These are phyloP conservation scores for Solanum rostratum DNA, from an alignment of 257 asterid species.

Conservation along the genomic window DNA sequence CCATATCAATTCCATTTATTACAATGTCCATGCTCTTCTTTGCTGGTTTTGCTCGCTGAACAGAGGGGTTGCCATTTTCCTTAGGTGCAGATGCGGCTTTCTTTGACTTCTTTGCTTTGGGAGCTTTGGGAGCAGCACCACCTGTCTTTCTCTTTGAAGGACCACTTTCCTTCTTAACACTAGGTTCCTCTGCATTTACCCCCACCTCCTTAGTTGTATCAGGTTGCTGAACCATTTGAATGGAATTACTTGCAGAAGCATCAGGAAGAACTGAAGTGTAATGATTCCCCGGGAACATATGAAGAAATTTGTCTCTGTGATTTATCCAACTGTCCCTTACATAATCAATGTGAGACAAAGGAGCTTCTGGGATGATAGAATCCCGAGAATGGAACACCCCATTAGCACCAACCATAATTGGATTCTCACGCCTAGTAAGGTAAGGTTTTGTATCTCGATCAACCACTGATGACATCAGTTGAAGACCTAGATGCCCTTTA, in stretches of 20 bases:
- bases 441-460: slow-evolving; percentile 79
- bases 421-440: slow-evolving; percentile 44
- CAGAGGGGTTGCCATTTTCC: slow-evolving; percentile 45
- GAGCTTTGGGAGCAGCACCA: slow-evolving; percentile 37
- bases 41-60: slow-evolving; percentile 49
- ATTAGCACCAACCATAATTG: slow-evolving; percentile 46
- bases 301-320: slow-evolving; percentile 63
- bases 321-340: slow-evolving; percentile 80
- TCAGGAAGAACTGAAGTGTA: slow-evolving; percentile 49
- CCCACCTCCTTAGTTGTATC: slow-evolving; percentile 26
- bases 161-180: slow-evolving; percentile 33
- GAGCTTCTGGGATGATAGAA: slow-evolving; percentile 35
- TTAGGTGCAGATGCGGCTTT: slow-evolving; percentile 37
- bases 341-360: slow-evolving; percentile 65
- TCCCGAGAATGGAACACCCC: slow-evolving; percentile 60
- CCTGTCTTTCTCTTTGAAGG: slow-evolving; percentile 50
- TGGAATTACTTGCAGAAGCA: slow-evolving; percentile 48
- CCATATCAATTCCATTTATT: slow-evolving; percentile 80
- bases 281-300: slow-evolving; percentile 59
- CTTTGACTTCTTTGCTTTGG: slow-evolving; percentile 62
- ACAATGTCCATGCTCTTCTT: slow-evolving; percentile 72
- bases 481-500: slow-evolving; percentile 64
- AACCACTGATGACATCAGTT: slow-evolving; percentile 63
- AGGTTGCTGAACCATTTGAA: slow-evolving; percentile 64
- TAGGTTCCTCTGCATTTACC: slow-evolving; percentile 39